Percentiles rank a stretch among this genome's conserved stretches.
phyloP scores from a whole-genome alignment of 345 rosid genomes.

The Linum usitatissimum region DNA sequence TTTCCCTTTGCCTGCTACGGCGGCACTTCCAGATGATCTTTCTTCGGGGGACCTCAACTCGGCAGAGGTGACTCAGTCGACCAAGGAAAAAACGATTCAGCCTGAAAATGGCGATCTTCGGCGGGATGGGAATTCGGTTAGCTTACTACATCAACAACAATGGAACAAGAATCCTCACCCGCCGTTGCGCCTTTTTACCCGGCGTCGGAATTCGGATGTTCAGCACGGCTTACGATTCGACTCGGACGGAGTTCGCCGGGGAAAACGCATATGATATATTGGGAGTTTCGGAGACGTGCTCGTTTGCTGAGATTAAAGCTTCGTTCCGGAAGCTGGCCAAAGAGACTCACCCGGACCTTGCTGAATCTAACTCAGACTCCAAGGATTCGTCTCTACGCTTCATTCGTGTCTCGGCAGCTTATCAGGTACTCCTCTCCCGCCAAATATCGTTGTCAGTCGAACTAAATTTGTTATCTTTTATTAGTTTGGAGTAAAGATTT shows the following conservation, averaged over 20 bases:
- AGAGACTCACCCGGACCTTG: constrained; percentile 85
- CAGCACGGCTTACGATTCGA: constrained; percentile 36
- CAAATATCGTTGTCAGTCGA: no score
- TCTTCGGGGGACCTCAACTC: no score
- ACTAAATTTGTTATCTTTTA: no score
- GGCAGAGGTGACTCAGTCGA: no score
- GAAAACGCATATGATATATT: constrained; percentile 67
- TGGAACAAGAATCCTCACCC: background rate
- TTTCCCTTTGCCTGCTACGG: no score
- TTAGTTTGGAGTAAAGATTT: no score
- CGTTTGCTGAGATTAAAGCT: constrained; percentile 72
- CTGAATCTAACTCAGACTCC: constrained; percentile 30
- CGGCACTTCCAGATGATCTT: no score
- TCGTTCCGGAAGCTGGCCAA: constrained; percentile 80
- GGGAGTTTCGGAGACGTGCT: constrained; percentile 53
- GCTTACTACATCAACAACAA: no score
- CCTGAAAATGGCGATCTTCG: no score
- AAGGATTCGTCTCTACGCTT: constrained; percentile 43
- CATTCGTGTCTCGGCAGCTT: constrained; percentile 82
- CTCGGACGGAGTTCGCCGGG: constrained; percentile 42
- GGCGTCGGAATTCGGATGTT: constrained; percentile 31
- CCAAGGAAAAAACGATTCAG: no score
- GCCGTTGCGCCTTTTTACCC: constrained; percentile 6
- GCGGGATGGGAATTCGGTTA: no score
- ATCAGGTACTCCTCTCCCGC: constrained; percentile 41